These are phyloP conservation scores for Fraxinus sp. DNA, from an alignment of 305 asterid species.

Conservation along the genomic window DNA sequence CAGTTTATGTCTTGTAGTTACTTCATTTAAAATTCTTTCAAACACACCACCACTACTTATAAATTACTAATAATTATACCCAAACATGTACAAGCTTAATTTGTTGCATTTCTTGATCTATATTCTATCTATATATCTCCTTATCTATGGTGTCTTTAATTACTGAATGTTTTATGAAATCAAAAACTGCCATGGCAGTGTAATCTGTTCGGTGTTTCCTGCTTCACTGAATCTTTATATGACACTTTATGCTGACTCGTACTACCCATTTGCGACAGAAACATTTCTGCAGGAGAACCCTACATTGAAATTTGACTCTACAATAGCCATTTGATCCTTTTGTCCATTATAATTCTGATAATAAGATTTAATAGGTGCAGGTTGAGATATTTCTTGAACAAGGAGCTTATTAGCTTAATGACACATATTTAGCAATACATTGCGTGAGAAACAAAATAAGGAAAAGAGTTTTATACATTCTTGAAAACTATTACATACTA, in stretches of 20 bases:
- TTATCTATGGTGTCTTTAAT: neutral
- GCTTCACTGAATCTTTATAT: neutral
- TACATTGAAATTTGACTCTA: neutral
- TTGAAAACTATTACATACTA: neutral
- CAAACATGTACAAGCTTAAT: no score
- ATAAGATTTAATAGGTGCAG: neutral
- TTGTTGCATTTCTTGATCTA: neutral
- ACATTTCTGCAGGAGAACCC: neutral
- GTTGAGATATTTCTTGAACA: neutral
- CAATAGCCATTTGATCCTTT: neutral
- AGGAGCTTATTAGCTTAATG: neutral
- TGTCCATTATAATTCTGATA: neutral
- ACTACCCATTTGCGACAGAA: neutral
- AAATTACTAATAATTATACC: no score
- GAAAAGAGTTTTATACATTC: neutral
- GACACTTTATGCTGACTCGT: neutral
- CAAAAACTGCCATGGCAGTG: constrained; percentile 3
- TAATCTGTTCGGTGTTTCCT: neutral
- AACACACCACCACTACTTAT: neutral
- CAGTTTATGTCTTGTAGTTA: neutral
- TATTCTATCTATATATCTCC: neutral
- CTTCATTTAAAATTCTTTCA: neutral
- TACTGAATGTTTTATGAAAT: neutral
- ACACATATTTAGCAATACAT: neutral
- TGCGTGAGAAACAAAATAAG: neutral